Conservation (phyloP, 495 filamentous ascomycete species). For the Monascus purpureus region DNA sequence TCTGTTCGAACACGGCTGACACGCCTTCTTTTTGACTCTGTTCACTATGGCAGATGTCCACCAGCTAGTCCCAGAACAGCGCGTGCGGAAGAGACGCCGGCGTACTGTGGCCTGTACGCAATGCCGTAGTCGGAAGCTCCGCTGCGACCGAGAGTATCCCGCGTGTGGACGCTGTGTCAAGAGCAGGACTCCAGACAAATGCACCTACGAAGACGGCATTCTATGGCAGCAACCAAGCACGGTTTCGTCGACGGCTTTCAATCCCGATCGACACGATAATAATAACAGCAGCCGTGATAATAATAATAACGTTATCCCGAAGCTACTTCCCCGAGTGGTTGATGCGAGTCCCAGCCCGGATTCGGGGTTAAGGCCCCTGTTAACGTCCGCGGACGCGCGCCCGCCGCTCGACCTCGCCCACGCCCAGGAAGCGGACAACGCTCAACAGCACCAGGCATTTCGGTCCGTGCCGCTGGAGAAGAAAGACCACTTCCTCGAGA, state of each 20-base stretch:
- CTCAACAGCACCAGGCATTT: no score
- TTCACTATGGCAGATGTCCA: background rate
- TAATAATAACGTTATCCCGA: background rate
- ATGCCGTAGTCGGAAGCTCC: slow-evolving; percentile 55
- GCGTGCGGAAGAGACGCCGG: slow-evolving; percentile 27
- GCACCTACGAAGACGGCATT: slow-evolving; percentile 34
- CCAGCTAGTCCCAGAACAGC: slow-evolving; percentile 8
- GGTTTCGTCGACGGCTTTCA: slow-evolving; percentile 15
- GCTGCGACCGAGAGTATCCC: slow-evolving; percentile 53
- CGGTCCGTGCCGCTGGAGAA: slow-evolving; percentile 7
- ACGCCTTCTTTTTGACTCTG: no score
- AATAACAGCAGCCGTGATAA: background rate
- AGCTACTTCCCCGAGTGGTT: slow-evolving; percentile 2
- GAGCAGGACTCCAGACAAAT: slow-evolving; percentile 25
- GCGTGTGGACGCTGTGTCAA: slow-evolving; percentile 49
- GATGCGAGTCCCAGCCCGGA: slow-evolving; percentile 17
- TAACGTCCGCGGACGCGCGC: background rate
- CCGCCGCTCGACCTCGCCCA: background rate
- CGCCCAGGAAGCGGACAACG: background rate
- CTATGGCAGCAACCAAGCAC: slow-evolving; percentile 34
- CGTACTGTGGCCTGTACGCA: slow-evolving; percentile 31
- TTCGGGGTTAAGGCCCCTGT: slow-evolving; percentile 18
- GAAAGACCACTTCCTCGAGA: slow-evolving; percentile 27
- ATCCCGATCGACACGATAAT: background rate
- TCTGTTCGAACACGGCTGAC: no score